phyloP scores from a whole-genome alignment of 2,329 filamentous ascomycete genomes.

The Chrysoporthe puriensis region DNA sequence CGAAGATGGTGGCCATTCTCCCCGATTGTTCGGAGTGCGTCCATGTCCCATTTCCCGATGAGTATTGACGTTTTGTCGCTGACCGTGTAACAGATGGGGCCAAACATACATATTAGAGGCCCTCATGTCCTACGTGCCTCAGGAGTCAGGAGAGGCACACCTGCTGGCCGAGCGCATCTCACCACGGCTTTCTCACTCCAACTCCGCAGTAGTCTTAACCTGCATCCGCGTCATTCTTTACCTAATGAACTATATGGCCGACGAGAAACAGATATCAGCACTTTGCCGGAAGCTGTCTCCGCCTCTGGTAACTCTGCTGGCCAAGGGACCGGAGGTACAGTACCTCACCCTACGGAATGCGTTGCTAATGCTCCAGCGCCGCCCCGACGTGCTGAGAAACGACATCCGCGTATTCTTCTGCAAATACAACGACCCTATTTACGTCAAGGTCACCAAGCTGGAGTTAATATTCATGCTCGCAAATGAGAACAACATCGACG shows the following conservation, averaged over 20 bases:
- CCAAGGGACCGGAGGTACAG: slow-evolving; percentile 97
- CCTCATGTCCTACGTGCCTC: slow-evolving; percentile 95
- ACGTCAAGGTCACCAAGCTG: slow-evolving; percentile 98
- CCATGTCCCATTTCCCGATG: background rate
- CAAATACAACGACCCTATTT: slow-evolving; percentile 99
- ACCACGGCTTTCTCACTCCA: slow-evolving; percentile 94
- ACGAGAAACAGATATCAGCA: slow-evolving; percentile 83
- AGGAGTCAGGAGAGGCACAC: slow-evolving; percentile 84
- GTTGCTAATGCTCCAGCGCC: slow-evolving; percentile 86
- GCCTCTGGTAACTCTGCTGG: slow-evolving; percentile 89
- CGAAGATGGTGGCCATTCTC: slow-evolving; percentile 95
- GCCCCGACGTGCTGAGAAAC: slow-evolving; percentile 91
- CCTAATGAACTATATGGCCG: slow-evolving; percentile 97
- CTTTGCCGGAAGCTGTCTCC: slow-evolving; percentile 93
- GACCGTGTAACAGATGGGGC: slow-evolving; percentile 71
- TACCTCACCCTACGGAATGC: slow-evolving; percentile 94
- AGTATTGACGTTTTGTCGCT: background rate
- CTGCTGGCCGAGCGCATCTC: slow-evolving; percentile 91
- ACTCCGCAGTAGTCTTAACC: slow-evolving; percentile 93
- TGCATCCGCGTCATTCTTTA: slow-evolving; percentile 97
- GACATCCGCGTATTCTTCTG: slow-evolving; percentile 99
- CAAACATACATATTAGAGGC: slow-evolving; percentile 98
- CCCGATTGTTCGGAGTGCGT: slow-evolving; percentile 95
- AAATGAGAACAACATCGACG: slow-evolving; percentile 91
- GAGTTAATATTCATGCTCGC: slow-evolving; percentile 99